Base-by-base conservation (phyloP, 169 alveolate genomes). In the Plasmodium malariae region DNA sequence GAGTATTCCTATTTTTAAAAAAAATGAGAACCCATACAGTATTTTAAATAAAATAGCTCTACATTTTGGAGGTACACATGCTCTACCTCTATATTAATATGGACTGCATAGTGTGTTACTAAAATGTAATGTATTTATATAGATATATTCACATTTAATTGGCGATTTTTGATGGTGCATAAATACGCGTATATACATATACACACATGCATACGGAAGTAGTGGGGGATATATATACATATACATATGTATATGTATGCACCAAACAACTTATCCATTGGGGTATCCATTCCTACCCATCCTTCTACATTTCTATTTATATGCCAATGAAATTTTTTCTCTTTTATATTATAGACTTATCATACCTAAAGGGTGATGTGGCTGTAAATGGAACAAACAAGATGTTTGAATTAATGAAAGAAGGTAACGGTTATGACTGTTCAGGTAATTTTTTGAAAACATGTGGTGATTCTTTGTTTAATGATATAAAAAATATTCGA, bases 381-480 rank as follows among this genome's bases (percentile, higher is more conserved):
- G 74, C 30, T 11, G 86, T 85, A 9, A 85, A 85, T 62, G 92
- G 92, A 68, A 85, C 92, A 48, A 85, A 85, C 26, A 37, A 68
- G 30, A 26, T 63, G 51, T 85, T 85, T 45, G 85, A 68, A 49
- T 26, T 85, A 63, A 69, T 76, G 28, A 85, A 85, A 48, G 87
- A 85, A 55, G 92, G 92, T 3, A 85, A 57, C 30, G 92, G 92
- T n/a, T 85, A 85, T 85, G 92, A 85, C 62, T 85, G 92, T 54
- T 68, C 92, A 26, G 67, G 92, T 21, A 85, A 85, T 59, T 85
- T 85, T 85, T 85, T 85, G 69, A 85, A 85, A 70, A 69, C 76
- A 21, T 85, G 92, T 51, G 92, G 92, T n/a, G 65, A 68, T 14
- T 17, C 12, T n/a, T 63, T 85, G 21, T 85, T 69, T 48, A 43